Conservation (phyloP, 2,329 filamentous ascomycete species). For the Colletotrichum destructivum region DNA sequence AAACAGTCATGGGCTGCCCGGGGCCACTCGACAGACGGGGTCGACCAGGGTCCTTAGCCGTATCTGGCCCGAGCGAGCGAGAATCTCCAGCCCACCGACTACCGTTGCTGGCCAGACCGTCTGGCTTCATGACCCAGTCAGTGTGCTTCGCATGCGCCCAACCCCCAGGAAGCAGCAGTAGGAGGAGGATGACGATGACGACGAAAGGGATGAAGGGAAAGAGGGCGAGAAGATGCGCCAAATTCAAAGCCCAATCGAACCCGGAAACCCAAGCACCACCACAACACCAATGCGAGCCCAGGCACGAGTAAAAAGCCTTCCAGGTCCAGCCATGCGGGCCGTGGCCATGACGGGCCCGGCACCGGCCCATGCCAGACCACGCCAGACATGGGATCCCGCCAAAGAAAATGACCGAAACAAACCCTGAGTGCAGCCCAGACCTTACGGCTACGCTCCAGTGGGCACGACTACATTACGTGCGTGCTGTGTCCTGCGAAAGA, state of each 20-base stretch:
- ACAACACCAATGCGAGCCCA: constrained; percentile 12
- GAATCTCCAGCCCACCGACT: constrained; percentile 20
- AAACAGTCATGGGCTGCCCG: constrained; percentile 25
- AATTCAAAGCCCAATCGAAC: constrained; percentile 18
- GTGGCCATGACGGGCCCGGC: constrained; percentile 27
- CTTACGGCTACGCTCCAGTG: constrained; percentile 13
- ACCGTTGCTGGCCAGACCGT: constrained; percentile 20
- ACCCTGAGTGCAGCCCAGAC: constrained; percentile 34
- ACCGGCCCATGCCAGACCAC: constrained; percentile 26
- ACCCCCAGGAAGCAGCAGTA: background rate
- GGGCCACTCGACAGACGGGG: constrained; percentile 34
- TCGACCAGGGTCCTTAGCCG: constrained; percentile 35
- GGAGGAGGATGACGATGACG: background rate
- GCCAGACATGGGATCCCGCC: constrained; percentile 40
- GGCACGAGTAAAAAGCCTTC: constrained; percentile 20
- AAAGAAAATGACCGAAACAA: constrained; percentile 34
- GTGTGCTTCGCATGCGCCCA: background rate
- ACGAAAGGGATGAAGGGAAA: background rate
- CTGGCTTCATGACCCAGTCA: constrained; percentile 16
- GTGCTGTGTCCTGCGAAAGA: no score
- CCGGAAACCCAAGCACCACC: constrained; percentile 19
- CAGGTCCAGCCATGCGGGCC: constrained; percentile 38
- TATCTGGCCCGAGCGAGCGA: constrained; percentile 18
- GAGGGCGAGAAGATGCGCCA: constrained; percentile 1
- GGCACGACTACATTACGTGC: background rate